Base-by-base conservation (phyloP, 306 rosid genomes). In the Vicia sativa region DNA sequence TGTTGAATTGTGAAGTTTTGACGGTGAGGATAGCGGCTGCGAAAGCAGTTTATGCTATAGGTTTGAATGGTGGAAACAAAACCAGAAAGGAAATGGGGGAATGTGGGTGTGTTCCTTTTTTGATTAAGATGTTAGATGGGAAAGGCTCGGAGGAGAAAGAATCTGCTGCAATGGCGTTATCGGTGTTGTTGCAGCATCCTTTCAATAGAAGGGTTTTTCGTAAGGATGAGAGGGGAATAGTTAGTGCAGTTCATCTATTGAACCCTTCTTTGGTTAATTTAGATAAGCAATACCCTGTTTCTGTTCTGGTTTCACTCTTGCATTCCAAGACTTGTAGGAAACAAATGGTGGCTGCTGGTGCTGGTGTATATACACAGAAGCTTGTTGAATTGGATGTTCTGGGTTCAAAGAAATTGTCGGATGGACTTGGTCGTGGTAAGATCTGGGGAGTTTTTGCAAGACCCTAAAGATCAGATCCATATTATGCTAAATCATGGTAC, bases 361-460 rank as follows among this genome's bases (percentile, higher is more conserved):
- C 96, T 15, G 68, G 85, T 74, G 76, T 79, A 29, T 68, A 80
- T 78, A 78, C 77, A 58, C 92, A 86, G 70, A 93, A 88, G 75
- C 91, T 86, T 19, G 92, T 83, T 29, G 97, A 82, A 72, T 60
- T 74, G 85, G 89, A 90, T 57, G 83, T 90, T 8, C 89, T 77
- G 12, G 99, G 99, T 3, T 81, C 99, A 26, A 91, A 88, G 89
- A 90, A 87, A 76, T 85, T 90, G 45, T 65, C 84, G 79, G 96
- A 85, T 56, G 76, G 88, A 73, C 99, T 90, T 43, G 85, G 96
- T 28, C 96, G 89, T 48, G 87, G 96, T 62, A 90, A 88, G 82
- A 86, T 90, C 6, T 93, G 96, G 97, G 96, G 97, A 38, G 91
- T 93, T 64, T 93, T 93, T 77, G 72, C 87, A 38, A 83, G 97